Evolutionary conservation across 2,329 filamentous ascomycete genomes (phyloP).

Genomic region (Dothistroma septosporum): DNA sequence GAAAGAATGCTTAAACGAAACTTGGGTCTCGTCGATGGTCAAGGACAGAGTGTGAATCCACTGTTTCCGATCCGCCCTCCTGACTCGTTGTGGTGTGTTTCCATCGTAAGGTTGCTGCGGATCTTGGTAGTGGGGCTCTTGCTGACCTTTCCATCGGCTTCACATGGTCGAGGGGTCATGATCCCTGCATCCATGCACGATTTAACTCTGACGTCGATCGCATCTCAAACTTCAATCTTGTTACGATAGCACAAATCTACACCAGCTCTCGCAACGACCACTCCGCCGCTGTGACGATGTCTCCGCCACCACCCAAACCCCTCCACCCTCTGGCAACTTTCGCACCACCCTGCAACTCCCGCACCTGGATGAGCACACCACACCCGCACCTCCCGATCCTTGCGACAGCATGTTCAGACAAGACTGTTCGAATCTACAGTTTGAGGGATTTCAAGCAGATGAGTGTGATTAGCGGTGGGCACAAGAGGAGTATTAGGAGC

Average conservation of each 20-base stretch:
- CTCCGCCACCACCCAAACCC: slow-evolving; percentile 23
- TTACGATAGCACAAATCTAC: background rate
- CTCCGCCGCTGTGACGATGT: background rate
- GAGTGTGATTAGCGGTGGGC: slow-evolving; percentile 76
- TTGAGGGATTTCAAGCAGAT: slow-evolving; percentile 75
- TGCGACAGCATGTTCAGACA: slow-evolving; percentile 81
- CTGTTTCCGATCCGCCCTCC: background rate
- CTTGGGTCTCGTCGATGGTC: background rate
- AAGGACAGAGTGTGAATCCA: background rate
- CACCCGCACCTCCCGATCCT: slow-evolving; percentile 84
- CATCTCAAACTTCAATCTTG: background rate
- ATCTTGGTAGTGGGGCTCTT: slow-evolving; percentile 2
- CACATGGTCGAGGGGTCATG: background rate
- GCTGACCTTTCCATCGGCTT: background rate
- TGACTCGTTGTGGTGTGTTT: background rate
- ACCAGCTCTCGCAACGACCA: background rate
- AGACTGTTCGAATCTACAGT: slow-evolving; percentile 84
- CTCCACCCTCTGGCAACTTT: slow-evolving; percentile 50
- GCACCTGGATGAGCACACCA: slow-evolving; percentile 80
- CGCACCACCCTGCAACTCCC: slow-evolving; percentile 51
- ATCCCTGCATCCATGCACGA: background rate
- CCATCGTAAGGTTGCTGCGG: background rate
- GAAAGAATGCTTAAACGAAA: background rate
- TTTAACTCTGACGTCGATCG: background rate
- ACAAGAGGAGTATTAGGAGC: slow-evolving; percentile 82